Evolutionary conservation across 306 rosid species (phyloP), one percentile per base, ranked within the genome.

Genomic region (Abrus precatorius): DNA sequence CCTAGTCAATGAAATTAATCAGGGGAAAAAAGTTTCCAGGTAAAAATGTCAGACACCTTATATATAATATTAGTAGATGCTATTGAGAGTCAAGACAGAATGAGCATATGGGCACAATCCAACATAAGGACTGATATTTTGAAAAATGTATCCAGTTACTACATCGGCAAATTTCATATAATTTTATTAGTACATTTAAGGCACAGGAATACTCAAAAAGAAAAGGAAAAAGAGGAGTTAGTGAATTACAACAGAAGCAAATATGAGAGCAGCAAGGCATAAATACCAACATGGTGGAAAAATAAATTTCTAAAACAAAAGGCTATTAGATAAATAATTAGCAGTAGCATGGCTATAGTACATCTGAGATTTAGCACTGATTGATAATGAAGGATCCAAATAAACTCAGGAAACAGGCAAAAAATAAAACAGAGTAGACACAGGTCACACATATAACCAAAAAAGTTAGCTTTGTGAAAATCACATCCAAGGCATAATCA

Each of bases 1-100:
- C 98, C 99, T 95, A 89, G 85, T 86, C 77, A 74, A 89, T 69
- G 53, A 85, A 74, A 82, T 67, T 83, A 72, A 88, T 86, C 80
- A 86, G 74, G 4, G 40, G 27, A 57, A 36, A 61, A 48, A 72
- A n/a, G 9, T 57, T 62, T 40, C 82, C 69, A 43, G 14, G 77
- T 65, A 72, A 10, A 53, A 76, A 59, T 71, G 43, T 38, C 56
- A 67, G 70, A 47, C 55, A 65, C 53, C 32, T 34, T 10, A 48
- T 7, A 48, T 36, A 36, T 36, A 36, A 2, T 4, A 43, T 56
- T 57, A 56, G 48, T 14, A 66, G 54, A 9, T 43, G 49, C 10
- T 77, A 20, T 28, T 11, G 45, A 72, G 13, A 45, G 28, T 69
- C 50, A 5, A 57, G 50, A 56, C 52, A 59, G 32, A n/a, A 48